These are phyloP conservation scores for Dactylella cylindrospora DNA, from an alignment of 2,329 filamentous ascomycete species.

Conservation along the genomic window DNA sequence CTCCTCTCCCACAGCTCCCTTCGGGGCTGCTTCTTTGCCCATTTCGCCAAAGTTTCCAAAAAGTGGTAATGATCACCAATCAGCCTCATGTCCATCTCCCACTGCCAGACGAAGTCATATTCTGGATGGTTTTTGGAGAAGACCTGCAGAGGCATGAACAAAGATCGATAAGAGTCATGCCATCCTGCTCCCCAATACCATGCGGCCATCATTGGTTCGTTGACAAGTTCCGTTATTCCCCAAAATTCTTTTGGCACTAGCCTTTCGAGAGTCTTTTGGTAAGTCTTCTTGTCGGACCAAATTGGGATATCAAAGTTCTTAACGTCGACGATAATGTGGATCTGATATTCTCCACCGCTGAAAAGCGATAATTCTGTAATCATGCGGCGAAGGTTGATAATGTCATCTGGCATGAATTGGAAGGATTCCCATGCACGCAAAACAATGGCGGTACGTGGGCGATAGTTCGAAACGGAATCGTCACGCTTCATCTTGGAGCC, in stretches of 20 bases:
- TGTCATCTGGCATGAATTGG: constrained; percentile 74
- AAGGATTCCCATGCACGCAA: constrained; percentile 82
- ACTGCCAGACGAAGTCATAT: constrained; percentile 91
- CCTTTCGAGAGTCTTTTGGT: constrained; percentile 65
- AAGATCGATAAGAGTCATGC: constrained; percentile 72
- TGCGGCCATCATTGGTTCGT: constrained; percentile 86
- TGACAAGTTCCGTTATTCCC: constrained; percentile 87
- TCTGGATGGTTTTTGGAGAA: constrained; percentile 83
- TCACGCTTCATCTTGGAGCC: neutral
- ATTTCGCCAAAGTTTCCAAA: constrained; percentile 68
- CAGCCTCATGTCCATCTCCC: constrained; percentile 92
- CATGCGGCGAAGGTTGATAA: constrained; percentile 78
- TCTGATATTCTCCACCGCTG: constrained; percentile 84
- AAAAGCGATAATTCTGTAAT: constrained; percentile 76
- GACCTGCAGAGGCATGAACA: constrained; percentile 92
- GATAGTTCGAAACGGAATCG: constrained; percentile 48
- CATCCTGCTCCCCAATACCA: constrained; percentile 65
- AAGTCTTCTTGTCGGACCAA: constrained; percentile 74
- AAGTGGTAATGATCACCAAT: constrained; percentile 82
- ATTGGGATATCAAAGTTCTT: constrained; percentile 72
- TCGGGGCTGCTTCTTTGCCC: constrained; percentile 73
- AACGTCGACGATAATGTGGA: constrained; percentile 82
- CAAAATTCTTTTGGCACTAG: constrained; percentile 75
- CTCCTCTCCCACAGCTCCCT: constrained; percentile 79
- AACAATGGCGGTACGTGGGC: constrained; percentile 73